Percentiles rank a stretch among this genome's conserved stretches.
Evolutionary conservation across 106 monocot genomes (phyloP).

Genomic region (Phalaenopsis equestris): DNA sequence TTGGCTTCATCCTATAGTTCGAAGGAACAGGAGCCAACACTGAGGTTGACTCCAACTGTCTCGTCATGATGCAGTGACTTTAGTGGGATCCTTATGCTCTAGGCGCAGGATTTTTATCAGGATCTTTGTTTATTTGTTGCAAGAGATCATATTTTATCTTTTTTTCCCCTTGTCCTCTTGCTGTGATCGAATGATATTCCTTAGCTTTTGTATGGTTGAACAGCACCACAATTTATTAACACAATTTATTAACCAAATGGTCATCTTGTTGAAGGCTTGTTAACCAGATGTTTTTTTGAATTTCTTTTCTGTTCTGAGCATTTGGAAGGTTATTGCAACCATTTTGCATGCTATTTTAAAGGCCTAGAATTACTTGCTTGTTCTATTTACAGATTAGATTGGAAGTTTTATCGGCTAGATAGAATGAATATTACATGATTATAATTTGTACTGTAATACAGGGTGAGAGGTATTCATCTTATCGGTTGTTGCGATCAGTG

Average conservation of each 20-base stretch:
- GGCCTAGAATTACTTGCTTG: not conserved
- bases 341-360: not conserved
- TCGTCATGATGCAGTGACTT: too few relatives aligned
- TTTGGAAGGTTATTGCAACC: not conserved
- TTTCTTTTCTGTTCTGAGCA: not conserved
- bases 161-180: not conserved
- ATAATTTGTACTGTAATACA: slow-evolving; percentile 9
- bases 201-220: not conserved
- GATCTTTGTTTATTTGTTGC: not conserved
- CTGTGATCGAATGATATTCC: not conserved
- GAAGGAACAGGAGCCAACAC: too few relatives aligned
- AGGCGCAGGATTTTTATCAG: not conserved
- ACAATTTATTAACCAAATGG: not conserved
- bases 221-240: not conserved
- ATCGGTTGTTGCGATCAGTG: slow-evolving; percentile 79
- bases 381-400: not conserved
- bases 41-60: too few relatives aligned
- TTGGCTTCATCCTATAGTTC: too few relatives aligned
- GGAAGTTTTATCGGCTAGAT: not conserved
- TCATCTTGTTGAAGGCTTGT: not conserved
- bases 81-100: not conserved
- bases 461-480: slow-evolving; percentile 83
- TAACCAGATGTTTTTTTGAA: not conserved
- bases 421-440: slow-evolving; percentile 2
- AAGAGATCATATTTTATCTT: not conserved